These are phyloP conservation scores for Peronospora tabacina DNA, from an alignment of 352 stramenopile species.

Conservation along the genomic window DNA sequence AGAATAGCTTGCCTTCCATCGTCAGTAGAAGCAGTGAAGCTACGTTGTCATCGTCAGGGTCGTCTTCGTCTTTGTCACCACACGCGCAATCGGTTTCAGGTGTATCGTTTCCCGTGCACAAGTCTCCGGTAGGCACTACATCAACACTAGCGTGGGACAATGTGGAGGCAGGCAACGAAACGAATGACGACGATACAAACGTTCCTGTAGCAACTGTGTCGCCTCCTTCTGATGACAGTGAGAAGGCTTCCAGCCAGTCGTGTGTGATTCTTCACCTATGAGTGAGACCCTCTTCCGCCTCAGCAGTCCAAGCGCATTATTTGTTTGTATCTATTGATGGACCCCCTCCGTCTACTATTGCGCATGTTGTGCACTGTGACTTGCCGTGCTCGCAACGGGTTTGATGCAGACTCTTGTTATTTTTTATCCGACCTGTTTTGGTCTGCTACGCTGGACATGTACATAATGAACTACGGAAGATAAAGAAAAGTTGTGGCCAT, in stretches of 20 bases:
- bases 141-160: slow-evolving; percentile 4
- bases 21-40: slow-evolving; percentile 14
- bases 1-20: slow-evolving; percentile 9
- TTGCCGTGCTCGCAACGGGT: slow-evolving; percentile 11
- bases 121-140: slow-evolving; percentile 3
- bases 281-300: slow-evolving; percentile 7
- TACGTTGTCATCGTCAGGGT: slow-evolving; percentile 22
- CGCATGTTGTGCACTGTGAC: slow-evolving; percentile 14
- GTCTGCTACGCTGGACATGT: slow-evolving; percentile 8
- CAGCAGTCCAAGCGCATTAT: slow-evolving; percentile 5
- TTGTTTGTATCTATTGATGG: slow-evolving; percentile 19
- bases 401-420: slow-evolving; percentile 26
- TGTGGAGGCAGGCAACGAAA: slow-evolving; percentile 1
- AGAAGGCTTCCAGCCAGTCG: slow-evolving; percentile 7
- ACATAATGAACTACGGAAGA: slow-evolving; percentile 10
- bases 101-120: slow-evolving; percentile 9
- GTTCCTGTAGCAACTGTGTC: slow-evolving; percentile 7
- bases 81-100: slow-evolving; percentile 5
- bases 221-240: slow-evolving; percentile 8
- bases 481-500: slow-evolving; percentile 6
- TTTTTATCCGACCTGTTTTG: slow-evolving; percentile 17
- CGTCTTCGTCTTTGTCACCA: slow-evolving; percentile 21
- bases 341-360: slow-evolving; percentile 17
- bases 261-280: slow-evolving; percentile 25
- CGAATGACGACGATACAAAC: background rate